phyloP scores from a whole-genome alignment of 345 rosid genomes.

The Psidium friedrichsthalianum region DNA sequence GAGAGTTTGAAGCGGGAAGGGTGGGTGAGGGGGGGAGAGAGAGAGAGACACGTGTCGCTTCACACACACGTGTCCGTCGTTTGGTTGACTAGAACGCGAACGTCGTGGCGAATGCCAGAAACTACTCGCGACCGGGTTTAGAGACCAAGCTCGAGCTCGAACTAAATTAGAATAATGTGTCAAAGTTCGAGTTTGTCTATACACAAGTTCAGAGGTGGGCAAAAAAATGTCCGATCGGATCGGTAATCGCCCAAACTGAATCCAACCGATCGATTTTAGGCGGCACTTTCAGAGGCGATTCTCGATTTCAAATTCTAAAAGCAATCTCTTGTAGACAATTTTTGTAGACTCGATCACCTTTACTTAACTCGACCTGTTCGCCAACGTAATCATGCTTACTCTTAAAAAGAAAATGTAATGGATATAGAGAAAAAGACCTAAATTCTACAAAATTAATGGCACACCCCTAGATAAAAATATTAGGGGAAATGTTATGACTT shows the following conservation, averaged over 20 bases:
- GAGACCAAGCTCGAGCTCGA: not conserved
- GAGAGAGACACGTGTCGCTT: not conserved
- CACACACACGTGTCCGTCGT: not conserved
- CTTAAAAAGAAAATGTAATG: too few relatives aligned
- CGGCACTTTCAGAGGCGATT: too few relatives aligned
- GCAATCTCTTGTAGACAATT: too few relatives aligned
- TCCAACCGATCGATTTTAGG: too few relatives aligned
- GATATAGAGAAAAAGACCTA: not conserved
- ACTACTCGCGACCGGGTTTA: too few relatives aligned
- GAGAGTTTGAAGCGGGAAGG: not conserved
- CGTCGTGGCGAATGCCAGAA: not conserved
- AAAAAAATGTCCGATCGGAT: too few relatives aligned
- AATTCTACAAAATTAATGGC: not conserved
- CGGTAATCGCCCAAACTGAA: too few relatives aligned
- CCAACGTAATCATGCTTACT: too few relatives aligned
- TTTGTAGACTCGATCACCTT: too few relatives aligned
- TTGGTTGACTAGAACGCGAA: not conserved
- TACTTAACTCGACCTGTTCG: too few relatives aligned
- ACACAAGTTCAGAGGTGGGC: too few relatives aligned
- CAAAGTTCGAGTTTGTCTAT: not conserved
- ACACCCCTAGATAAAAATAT: rapidly evolving
- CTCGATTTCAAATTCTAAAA: too few relatives aligned
- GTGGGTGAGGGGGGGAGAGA: not conserved
- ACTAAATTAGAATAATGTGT: not conserved
- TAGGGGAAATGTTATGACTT: not conserved